Evolutionary conservation across 1,139 yeast genomes (phyloP), one percentile per base, ranked within the genome.

Genomic region (Lodderomyces orthopsilosis): DNA sequence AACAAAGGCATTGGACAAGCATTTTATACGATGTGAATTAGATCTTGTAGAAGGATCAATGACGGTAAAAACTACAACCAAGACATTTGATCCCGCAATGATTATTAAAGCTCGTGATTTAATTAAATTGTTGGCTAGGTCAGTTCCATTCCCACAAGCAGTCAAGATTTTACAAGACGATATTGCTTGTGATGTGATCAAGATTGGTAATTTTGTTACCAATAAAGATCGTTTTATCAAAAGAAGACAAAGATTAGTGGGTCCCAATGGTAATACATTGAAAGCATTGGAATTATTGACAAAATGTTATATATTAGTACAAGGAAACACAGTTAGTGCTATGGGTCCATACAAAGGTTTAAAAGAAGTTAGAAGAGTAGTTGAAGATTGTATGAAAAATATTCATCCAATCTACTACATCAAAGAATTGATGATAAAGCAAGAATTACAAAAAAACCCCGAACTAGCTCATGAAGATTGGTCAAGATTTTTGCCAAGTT

Each of bases 101-200:
- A 89, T 93, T 56, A 75, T 93, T 55, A 93, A 91, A 59, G 97
- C 98, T 14, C 81, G 98, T 61, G 99, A 93, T 65, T 75, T 93
- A 62, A 90, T 93, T 61, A 93, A 93, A 66, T 76, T 93, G 46
- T 74, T 93, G 52, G 96, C 98, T 0, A 81, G 99, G 65, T 89
- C 97, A 8, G 99, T 93, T 27, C 98, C 98, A 18, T 87, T 88
- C 53, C 97, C 96, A 3, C 98, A 93, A 63, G 98, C 98, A 0
- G 81, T 89, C 27, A 91, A 89, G 65, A 84, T 93, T 44, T 68
- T 93, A 48, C 88, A 90, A 54, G 97, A 91, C 59, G 98, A 93
- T 54, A 72, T 85, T 55, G 96, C 98, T 0, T 90, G 98, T 68
- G 99, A 93, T 59, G 95, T 93, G 41, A 88, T 93, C 54, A 93